phyloP scores from a whole-genome alignment of 2,329 filamentous ascomycete genomes.

The Penicillium sp. region DNA sequence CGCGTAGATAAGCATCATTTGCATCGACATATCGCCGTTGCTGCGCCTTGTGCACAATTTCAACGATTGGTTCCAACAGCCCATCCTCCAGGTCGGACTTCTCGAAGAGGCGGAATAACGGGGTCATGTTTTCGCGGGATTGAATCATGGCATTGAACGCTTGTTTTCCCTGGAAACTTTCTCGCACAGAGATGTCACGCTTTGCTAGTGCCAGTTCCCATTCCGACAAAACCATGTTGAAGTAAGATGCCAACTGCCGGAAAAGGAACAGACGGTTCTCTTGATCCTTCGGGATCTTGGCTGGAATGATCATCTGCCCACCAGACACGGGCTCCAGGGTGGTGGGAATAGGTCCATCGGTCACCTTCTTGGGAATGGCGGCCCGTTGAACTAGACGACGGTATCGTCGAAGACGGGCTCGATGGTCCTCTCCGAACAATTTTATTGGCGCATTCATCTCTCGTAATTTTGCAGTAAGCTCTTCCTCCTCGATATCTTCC shows the following conservation, averaged over 20 bases:
- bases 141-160: constrained; percentile 83
- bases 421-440: constrained; percentile 79
- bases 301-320: constrained; percentile 80
- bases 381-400: constrained; percentile 55
- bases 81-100: constrained; percentile 73
- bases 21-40: constrained; percentile 90
- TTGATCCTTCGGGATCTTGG: constrained; percentile 60
- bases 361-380: constrained; percentile 46
- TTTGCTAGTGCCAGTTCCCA: constrained; percentile 75
- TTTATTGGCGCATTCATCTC: constrained; percentile 68
- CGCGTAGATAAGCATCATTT: constrained; percentile 86
- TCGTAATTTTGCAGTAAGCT: constrained; percentile 66
- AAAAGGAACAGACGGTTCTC: constrained; percentile 70
- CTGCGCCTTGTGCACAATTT: constrained; percentile 89
- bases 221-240: constrained; percentile 89
- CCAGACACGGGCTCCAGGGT: constrained; percentile 75
- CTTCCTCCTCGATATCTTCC: constrained; percentile 68
- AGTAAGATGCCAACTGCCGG: constrained; percentile 88
- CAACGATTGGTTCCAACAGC: constrained; percentile 76
- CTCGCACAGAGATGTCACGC: constrained; percentile 57
- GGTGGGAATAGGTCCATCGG: constrained; percentile 80
- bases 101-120: constrained; percentile 87
- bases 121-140: constrained; percentile 81
- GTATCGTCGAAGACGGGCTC: constrained; percentile 67
- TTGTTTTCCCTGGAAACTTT: constrained; percentile 74